phyloP scores from a whole-genome alignment of 1,284 basidiomycete species.

The Thelephora terrestris region DNA sequence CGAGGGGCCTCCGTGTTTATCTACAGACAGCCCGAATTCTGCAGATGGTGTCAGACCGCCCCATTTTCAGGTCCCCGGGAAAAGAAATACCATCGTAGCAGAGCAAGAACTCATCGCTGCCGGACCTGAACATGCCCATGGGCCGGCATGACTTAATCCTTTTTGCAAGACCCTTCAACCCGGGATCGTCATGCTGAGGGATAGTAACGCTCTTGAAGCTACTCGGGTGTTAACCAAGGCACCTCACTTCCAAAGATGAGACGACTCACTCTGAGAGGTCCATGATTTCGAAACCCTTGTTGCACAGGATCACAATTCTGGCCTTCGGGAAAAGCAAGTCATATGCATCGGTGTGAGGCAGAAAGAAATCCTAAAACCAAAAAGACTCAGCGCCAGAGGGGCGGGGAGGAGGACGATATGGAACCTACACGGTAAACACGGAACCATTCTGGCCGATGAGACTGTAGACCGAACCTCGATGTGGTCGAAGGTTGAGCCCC shows the following conservation, averaged over 20 bases:
- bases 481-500: slow-evolving; percentile 60
- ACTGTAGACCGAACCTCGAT: slow-evolving; percentile 63
- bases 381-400: neutral
- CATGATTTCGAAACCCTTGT: slow-evolving; percentile 96
- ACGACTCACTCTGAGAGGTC: no score
- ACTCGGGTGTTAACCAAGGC: slow-evolving; percentile 20
- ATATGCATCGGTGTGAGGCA: slow-evolving; percentile 60
- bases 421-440: slow-evolving; percentile 65
- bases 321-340: slow-evolving; percentile 87
- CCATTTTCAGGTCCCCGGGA: no score
- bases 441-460: slow-evolving; percentile 85
- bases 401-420: neutral
- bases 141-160: slow-evolving; percentile 78
- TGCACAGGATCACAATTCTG: slow-evolving; percentile 85
- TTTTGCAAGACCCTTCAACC: slow-evolving; percentile 62
- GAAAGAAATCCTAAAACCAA: slow-evolving; percentile 71
- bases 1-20: no score
- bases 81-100: slow-evolving; percentile 74
- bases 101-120: slow-evolving; percentile 83
- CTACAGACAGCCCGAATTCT: slow-evolving; percentile 90
- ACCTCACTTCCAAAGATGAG: slow-evolving; percentile 81
- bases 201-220: slow-evolving; percentile 88
- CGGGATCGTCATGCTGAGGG: slow-evolving; percentile 68
- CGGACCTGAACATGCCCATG: slow-evolving; percentile 85
- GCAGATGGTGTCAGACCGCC: neutral